A percentile compares a stretch with the other conserved stretches of the same genome.
Evolutionary conservation across 2,329 filamentous ascomycete genomes (phyloP).

Genomic region (Paraphaeosphaeria minitans): DNA sequence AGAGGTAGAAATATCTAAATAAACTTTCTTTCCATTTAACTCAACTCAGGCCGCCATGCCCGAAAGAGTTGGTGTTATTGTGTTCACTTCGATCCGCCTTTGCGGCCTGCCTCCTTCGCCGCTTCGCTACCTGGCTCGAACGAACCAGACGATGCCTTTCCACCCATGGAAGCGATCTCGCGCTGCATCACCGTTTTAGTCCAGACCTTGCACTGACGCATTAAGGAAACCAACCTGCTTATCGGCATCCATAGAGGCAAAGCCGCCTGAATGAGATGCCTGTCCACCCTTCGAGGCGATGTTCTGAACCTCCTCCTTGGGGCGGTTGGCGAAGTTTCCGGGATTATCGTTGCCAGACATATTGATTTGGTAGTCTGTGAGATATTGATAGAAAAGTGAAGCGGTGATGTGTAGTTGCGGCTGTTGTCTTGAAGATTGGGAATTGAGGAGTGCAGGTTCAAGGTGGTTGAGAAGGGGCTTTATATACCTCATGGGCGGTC

Average conservation of each 20-base stretch:
- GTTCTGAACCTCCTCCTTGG: conserved; percentile 52
- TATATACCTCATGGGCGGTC: not conserved
- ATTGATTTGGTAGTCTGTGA: not conserved
- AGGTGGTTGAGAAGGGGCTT: not conserved
- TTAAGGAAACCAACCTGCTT: conserved; percentile 30
- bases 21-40: not conserved
- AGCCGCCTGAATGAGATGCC: conserved; percentile 43
- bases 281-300: conserved; percentile 54
- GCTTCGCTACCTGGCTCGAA: conserved; percentile 61
- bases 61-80: not conserved
- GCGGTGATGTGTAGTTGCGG: not conserved
- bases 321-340: conserved; percentile 57
- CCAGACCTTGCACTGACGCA: no score
- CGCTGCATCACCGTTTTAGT: conserved; percentile 39
- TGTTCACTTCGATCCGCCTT: conserved; percentile 51
- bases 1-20: not conserved
- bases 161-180: conserved; percentile 62
- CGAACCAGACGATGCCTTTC: conserved; percentile 58
- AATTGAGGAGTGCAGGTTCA: not conserved
- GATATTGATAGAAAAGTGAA: conserved; percentile 1
- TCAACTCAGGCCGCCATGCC: not conserved
- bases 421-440: not conserved
- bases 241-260: conserved; percentile 45
- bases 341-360: conserved; percentile 52
- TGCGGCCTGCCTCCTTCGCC: conserved; percentile 60